These are phyloP conservation scores for Boletus semigastroideus DNA, from an alignment of 1,284 basidiomycete genomes.

Conservation along the genomic window DNA sequence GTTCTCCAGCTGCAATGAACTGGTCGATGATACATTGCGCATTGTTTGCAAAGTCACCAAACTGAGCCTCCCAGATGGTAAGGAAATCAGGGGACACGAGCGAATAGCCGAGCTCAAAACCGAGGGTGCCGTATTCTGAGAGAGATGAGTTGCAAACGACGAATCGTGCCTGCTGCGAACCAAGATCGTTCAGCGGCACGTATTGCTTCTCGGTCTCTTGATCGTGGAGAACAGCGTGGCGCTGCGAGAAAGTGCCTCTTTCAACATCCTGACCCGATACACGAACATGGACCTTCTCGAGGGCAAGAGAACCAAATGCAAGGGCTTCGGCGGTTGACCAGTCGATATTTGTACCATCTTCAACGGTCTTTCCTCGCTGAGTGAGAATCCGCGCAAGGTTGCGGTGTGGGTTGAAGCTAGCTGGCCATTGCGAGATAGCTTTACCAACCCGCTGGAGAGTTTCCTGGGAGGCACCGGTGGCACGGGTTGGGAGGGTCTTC, in stretches of 20 bases:
- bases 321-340: slow-evolving; percentile 99
- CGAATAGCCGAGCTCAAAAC: slow-evolving; percentile 99
- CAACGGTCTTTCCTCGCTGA: slow-evolving; percentile 85
- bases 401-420: slow-evolving; percentile 85
- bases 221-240: slow-evolving; percentile 96
- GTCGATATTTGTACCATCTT: slow-evolving; percentile 92
- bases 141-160: slow-evolving; percentile 97
- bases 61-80: slow-evolving; percentile 99
- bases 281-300: slow-evolving; percentile 94
- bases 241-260: slow-evolving; percentile 99
- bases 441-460: slow-evolving; percentile 87
- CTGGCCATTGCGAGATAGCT: slow-evolving; percentile 82
- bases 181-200: slow-evolving; percentile 87
- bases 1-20: slow-evolving; percentile 96
- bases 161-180: slow-evolving; percentile 86
- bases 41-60: slow-evolving; percentile 97
- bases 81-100: slow-evolving; percentile 93
- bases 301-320: slow-evolving; percentile 90
- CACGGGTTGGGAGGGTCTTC: slow-evolving; percentile 84
- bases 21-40: slow-evolving; percentile 99
- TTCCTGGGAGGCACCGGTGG: slow-evolving; percentile 80
- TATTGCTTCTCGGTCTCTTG: slow-evolving; percentile 92
- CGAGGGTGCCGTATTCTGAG: slow-evolving; percentile 93
- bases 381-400: slow-evolving; percentile 94
- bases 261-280: slow-evolving; percentile 99